Evolutionary conservation across 768 basidiomycete genomes (phyloP).

Genomic region (Royoungia palumana): DNA sequence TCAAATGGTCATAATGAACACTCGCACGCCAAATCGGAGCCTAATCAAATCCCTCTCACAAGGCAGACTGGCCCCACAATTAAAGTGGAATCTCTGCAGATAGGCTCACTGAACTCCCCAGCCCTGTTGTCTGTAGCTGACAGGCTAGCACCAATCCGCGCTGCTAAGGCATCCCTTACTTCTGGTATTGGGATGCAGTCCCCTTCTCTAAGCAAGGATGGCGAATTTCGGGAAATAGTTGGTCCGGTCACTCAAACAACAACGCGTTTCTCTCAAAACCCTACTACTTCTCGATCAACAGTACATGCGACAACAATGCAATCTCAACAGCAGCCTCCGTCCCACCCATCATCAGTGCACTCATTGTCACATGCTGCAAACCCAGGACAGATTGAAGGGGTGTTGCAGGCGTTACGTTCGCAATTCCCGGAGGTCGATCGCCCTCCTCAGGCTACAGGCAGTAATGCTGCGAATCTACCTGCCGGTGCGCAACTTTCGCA

Average conservation of each 20-base stretch:
- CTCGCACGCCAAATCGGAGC: background rate
- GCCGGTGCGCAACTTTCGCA: background rate
- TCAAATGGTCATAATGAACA: background rate
- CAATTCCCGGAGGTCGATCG: conserved; percentile 12
- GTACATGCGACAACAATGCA: background rate
- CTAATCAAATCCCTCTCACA: background rate
- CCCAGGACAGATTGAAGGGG: conserved; percentile 9
- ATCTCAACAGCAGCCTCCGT: background rate
- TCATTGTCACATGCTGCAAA: background rate
- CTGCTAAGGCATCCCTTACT: conserved; percentile 27
- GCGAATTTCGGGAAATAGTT: background rate
- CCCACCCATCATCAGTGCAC: background rate
- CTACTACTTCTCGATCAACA: background rate
- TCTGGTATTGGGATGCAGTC: conserved; percentile 9
- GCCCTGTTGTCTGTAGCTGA: conserved; percentile 9
- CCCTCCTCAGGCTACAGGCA: background rate
- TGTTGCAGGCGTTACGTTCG: conserved; percentile 14
- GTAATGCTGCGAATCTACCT: background rate
- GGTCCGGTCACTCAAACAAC: background rate
- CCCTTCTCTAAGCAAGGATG: conserved; percentile 1
- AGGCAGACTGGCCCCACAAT: conserved; percentile 11
- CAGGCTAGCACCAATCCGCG: conserved; percentile 34
- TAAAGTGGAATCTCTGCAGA: conserved; percentile 20
- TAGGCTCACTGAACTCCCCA: conserved; percentile 8
- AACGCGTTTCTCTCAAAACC: conserved; percentile 1